Evolutionary conservation across 106 monocot species (phyloP), one percentile per base, ranked within the genome.

Genomic region (Iris macrosiphon): DNA sequence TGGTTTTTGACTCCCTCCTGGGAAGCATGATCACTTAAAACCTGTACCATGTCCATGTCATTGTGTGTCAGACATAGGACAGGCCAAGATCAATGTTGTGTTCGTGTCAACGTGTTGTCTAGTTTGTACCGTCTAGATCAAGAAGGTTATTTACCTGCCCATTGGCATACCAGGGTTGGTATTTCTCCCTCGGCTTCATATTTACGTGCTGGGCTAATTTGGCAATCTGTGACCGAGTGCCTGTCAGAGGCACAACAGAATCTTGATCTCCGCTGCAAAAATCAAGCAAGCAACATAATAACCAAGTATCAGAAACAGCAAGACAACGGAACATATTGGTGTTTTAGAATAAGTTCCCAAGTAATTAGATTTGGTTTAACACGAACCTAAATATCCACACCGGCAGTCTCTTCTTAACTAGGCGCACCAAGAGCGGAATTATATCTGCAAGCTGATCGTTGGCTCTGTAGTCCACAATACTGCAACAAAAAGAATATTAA

Each of bases 241-340:
- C 69, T n/a, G 60, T 29, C 10, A 69, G 52, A 7, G 69, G 69
- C 40, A 69, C 61, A 26, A 61, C 61, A 18, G 69, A 52, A 25
- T 61, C 68, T 31, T 68, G 68, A 13, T 68, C 68, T 38, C 68
- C 68, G 22, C 68, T 68, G 67, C 55, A 4, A 34, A 10, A 9
- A n/a, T n/a, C n/a, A n/a, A n/a, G n/a, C n/a, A n/a, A n/a, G n/a
- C n/a, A n/a, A n/a, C n/a, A n/a, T n/a, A n/a, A n/a, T n/a, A n/a
- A n/a, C n/a, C n/a, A n/a, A n/a, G n/a, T n/a, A n/a, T n/a, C n/a
- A 7, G 6, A 21, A 35, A 20, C 12, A 22, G 3, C 7, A 46
- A 46, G 7, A 46, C 21, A 46, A 21, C 9, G 9, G 28, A 29
- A 30, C 11, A n/a, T n/a, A 52, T 24, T 14, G 13, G n/a, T n/a